Percentiles rank a stretch among this genome's conserved stretches.
phyloP scores from a whole-genome alignment of 2,329 filamentous ascomycete genomes.

The Penicillium frequentans region DNA sequence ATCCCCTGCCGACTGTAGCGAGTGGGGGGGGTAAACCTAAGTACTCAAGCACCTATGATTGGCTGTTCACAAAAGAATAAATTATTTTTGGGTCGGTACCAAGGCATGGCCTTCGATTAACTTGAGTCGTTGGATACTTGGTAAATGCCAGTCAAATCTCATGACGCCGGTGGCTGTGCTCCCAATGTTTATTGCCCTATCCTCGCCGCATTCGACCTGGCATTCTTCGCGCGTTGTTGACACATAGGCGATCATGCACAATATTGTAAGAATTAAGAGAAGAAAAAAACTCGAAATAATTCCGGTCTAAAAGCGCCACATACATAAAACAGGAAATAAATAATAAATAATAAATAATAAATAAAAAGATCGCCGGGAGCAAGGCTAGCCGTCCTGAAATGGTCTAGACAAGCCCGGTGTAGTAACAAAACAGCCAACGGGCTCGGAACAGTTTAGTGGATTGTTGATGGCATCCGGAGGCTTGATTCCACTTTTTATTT shows the following conservation, averaged over 20 bases:
- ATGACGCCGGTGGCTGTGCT: constrained; percentile 24
- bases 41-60: neutral
- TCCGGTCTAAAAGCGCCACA: neutral
- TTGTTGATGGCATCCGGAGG: neutral
- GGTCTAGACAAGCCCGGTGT: neutral
- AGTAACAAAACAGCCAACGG: neutral
- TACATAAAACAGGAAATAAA: neutral
- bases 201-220: constrained; percentile 1
- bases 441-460: neutral
- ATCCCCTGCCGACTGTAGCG: neutral
- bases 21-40: neutral
- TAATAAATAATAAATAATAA: neutral
- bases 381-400: neutral
- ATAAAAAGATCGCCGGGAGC: neutral
- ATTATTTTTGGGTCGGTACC: neutral
- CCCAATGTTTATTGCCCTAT: constrained; percentile 1
- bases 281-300: neutral
- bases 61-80: neutral
- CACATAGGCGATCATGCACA: neutral
- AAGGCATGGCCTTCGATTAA: neutral
- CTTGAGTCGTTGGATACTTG: neutral
- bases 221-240: constrained; percentile 12
- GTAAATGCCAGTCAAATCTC: neutral
- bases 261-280: too few species aligned
- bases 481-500: neutral